These are phyloP conservation scores for Corymbia calophylla DNA, from an alignment of 441 rosid species.

Conservation along the genomic window DNA sequence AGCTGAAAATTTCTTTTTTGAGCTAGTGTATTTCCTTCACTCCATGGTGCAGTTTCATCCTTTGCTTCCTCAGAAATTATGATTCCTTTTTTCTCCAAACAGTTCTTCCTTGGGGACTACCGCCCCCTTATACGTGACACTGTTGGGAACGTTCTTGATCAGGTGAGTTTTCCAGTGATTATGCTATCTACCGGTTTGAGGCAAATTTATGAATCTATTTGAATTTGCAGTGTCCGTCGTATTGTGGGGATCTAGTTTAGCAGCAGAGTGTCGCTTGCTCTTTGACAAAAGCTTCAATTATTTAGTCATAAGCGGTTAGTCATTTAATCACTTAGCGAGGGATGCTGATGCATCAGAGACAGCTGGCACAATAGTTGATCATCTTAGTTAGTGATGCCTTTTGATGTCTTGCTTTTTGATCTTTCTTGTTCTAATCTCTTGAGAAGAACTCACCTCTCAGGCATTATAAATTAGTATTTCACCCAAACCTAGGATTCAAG, in stretches of 20 bases:
- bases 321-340: neutral
- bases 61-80: neutral
- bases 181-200: neutral
- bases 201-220: slow-evolving; percentile 1
- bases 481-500: neutral
- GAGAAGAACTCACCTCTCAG: neutral
- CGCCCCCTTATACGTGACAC: slow-evolving; percentile 86
- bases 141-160: slow-evolving; percentile 81
- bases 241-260: neutral
- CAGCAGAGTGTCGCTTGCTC: neutral
- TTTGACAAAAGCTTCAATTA: neutral
- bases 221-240: neutral
- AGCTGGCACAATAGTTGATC: neutral
- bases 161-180: slow-evolving; percentile 37
- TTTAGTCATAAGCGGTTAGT: neutral
- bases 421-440: neutral
- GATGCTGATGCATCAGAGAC: neutral
- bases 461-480: neutral
- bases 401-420: neutral
- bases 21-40: neutral
- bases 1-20: slow-evolving; percentile 1
- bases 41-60: neutral
- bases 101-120: slow-evolving; percentile 99
- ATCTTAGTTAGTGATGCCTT: neutral
- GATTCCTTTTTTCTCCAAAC: slow-evolving; percentile 17